Percentiles rank a stretch among this genome's conserved stretches.
phyloP scores from a whole-genome alignment of 2,329 filamentous ascomycete genomes.

The Daldinia sp. region DNA sequence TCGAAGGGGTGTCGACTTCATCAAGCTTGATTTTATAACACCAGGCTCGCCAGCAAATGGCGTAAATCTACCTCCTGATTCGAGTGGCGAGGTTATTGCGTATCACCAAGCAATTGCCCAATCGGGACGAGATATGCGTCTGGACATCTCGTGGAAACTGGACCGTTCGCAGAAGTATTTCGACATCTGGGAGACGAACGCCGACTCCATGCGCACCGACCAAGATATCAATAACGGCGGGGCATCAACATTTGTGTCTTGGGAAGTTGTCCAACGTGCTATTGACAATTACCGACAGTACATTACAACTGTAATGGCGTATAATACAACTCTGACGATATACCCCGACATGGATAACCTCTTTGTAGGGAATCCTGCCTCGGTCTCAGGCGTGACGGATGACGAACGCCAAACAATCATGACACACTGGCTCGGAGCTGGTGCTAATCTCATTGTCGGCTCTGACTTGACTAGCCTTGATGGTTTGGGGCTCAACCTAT shows the following conservation, averaged over 20 bases:
- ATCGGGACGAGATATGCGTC: constrained; percentile 45
- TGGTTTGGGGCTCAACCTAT: constrained; percentile 42
- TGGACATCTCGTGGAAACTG: constrained; percentile 50
- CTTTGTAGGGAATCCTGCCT: constrained; percentile 45
- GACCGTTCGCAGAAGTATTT: constrained; percentile 44
- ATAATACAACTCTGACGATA: constrained; percentile 40
- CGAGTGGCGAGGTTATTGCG: constrained; percentile 39
- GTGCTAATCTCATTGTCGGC: constrained; percentile 48
- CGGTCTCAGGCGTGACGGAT: constrained; percentile 46
- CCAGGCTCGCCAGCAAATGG: constrained; percentile 45
- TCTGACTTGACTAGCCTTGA: constrained; percentile 47
- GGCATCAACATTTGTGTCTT: constrained; percentile 43
- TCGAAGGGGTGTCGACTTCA: constrained; percentile 46
- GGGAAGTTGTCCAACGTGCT: constrained; percentile 46
- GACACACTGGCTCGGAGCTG: constrained; percentile 51
- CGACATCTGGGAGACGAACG: constrained; percentile 45
- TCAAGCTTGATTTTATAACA: constrained; percentile 50
- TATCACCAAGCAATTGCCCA: constrained; percentile 49
- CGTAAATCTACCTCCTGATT: constrained; percentile 42
- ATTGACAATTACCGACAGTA: constrained; percentile 51
- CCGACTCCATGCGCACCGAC: constrained; percentile 48
- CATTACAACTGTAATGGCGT: constrained; percentile 41
- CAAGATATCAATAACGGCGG: constrained; percentile 48
- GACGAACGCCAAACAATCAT: constrained; percentile 45
- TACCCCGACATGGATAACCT: constrained; percentile 50